These are phyloP conservation scores for Wickerhamomyces ciferrii DNA, from an alignment of 805 yeast genomes.

Conservation along the genomic window DNA sequence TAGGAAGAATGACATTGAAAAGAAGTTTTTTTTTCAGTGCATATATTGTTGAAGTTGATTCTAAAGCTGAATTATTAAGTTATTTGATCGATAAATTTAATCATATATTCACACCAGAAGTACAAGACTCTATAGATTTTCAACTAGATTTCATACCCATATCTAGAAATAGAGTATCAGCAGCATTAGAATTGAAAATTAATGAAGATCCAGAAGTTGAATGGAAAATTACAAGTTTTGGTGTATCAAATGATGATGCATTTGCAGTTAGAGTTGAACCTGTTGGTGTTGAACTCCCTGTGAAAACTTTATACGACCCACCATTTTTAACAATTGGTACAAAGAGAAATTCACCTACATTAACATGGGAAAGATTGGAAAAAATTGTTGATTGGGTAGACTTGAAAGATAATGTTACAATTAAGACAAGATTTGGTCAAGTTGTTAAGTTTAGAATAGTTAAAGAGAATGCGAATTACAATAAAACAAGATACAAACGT, in stretches of 20 bases:
- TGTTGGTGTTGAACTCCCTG: neutral
- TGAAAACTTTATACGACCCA: slow-evolving; percentile 5
- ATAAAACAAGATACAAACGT: slow-evolving; percentile 1
- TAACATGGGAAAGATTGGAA: slow-evolving; percentile 12
- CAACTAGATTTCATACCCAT: slow-evolving; percentile 17
- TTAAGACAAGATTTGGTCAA: slow-evolving; percentile 11
- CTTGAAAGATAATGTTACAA: slow-evolving; percentile 5
- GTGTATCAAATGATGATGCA: slow-evolving; percentile 8
- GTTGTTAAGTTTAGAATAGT: slow-evolving; percentile 6
- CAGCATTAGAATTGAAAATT: neutral
- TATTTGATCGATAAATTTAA: slow-evolving; percentile 8
- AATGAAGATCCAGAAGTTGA: slow-evolving; percentile 1
- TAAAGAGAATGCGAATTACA: slow-evolving; percentile 2
- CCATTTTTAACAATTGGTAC: slow-evolving; percentile 15
- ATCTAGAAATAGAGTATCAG: slow-evolving; percentile 9
- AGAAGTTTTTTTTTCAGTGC: slow-evolving; percentile 28
- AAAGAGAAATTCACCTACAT: slow-evolving; percentile 6
- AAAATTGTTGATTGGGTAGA: slow-evolving; percentile 14
- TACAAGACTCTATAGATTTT: slow-evolving; percentile 9
- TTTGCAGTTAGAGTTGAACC: slow-evolving; percentile 20
- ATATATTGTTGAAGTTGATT: slow-evolving; percentile 36
- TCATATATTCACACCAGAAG: slow-evolving; percentile 9
- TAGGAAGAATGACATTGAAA: slow-evolving; percentile 8
- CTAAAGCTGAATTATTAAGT: slow-evolving; percentile 26
- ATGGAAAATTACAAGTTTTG: slow-evolving; percentile 23